phyloP scores from a whole-genome alignment of 305 asterid species.

The Vinca major region DNA sequence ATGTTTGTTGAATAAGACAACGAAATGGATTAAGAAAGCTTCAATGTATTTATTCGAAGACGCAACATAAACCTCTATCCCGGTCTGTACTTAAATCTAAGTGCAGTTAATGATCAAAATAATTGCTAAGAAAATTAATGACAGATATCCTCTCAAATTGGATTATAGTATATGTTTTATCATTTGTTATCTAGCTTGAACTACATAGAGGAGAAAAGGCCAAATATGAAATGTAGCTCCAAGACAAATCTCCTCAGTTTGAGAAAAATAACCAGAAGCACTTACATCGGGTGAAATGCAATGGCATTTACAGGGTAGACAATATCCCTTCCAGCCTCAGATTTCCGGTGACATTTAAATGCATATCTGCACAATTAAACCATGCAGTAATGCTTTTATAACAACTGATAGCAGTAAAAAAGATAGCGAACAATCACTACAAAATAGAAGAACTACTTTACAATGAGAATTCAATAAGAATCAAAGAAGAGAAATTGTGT shows the following conservation, averaged over 20 bases:
- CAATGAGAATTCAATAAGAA: too few relatives aligned
- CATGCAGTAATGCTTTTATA: slow-evolving; percentile 4
- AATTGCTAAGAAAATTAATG: too few relatives aligned
- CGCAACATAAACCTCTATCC: too few relatives aligned
- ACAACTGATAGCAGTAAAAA: background rate
- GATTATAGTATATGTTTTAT: background rate
- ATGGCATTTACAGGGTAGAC: slow-evolving; percentile 95
- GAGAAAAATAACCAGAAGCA: slow-evolving; percentile 4
- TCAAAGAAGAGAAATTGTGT: too few relatives aligned
- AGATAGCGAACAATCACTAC: background rate
- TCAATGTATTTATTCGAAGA: background rate
- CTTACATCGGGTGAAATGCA: slow-evolving; percentile 96
- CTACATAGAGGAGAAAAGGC: background rate
- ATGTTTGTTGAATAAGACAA: too few relatives aligned
- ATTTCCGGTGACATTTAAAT: slow-evolving; percentile 87
- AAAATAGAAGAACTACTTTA: too few relatives aligned
- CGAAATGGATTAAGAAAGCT: slow-evolving; percentile 11
- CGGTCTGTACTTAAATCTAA: too few relatives aligned
- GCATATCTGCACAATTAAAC: slow-evolving; percentile 58
- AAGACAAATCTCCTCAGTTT: background rate
- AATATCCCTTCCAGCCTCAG: slow-evolving; percentile 89
- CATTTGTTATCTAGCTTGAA: background rate
- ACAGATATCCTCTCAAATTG: too few relatives aligned
- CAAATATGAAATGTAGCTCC: too few relatives aligned
- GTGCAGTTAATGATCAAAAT: too few relatives aligned